These are phyloP conservation scores for Pythium scleroteichum DNA, from an alignment of 352 stramenopile species.

Conservation along the genomic window DNA sequence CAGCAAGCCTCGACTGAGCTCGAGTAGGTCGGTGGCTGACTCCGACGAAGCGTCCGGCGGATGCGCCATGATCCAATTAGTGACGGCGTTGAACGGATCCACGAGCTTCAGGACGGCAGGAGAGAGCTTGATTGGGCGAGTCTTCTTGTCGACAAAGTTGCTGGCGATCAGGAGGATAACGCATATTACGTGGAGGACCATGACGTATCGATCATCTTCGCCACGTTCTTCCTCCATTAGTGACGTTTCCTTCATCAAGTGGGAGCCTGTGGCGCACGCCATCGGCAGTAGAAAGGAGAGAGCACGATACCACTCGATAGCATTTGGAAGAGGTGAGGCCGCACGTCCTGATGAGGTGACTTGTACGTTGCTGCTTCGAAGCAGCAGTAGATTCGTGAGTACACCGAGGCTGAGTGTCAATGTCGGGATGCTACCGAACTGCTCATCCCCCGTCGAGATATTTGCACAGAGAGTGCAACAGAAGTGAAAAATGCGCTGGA, in stretches of 20 bases:
- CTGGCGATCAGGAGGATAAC: conserved; percentile 72
- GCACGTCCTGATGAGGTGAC: conserved; percentile 19
- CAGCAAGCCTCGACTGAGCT: conserved; percentile 66
- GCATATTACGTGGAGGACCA: conserved; percentile 74
- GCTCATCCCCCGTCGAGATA: conserved; percentile 48
- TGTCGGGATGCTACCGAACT: conserved; percentile 59
- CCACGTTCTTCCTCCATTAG: conserved; percentile 50
- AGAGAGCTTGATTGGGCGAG: conserved; percentile 38
- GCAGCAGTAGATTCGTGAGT: conserved; percentile 76
- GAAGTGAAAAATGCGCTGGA: conserved; percentile 76
- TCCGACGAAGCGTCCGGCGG: conserved; percentile 54
- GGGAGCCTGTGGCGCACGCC: conserved; percentile 60
- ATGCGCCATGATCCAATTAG: conserved; percentile 58
- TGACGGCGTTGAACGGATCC: conserved; percentile 50
- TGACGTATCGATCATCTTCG: conserved; percentile 78
- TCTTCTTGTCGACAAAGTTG: conserved; percentile 51
- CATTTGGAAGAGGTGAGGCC: conserved; percentile 41
- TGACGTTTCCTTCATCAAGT: conserved; percentile 46
- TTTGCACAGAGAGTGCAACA: conserved; percentile 64
- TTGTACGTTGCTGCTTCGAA: conserved; percentile 44
- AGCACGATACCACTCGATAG: conserved; percentile 67
- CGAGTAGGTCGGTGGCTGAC: conserved; percentile 63
- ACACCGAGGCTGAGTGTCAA: conserved; percentile 78
- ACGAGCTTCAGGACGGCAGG: conserved; percentile 47
- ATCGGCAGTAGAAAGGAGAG: conserved; percentile 76